Base-by-base conservation (phyloP, 2,329 filamentous ascomycete species). In the Neobulgaria alba region DNA sequence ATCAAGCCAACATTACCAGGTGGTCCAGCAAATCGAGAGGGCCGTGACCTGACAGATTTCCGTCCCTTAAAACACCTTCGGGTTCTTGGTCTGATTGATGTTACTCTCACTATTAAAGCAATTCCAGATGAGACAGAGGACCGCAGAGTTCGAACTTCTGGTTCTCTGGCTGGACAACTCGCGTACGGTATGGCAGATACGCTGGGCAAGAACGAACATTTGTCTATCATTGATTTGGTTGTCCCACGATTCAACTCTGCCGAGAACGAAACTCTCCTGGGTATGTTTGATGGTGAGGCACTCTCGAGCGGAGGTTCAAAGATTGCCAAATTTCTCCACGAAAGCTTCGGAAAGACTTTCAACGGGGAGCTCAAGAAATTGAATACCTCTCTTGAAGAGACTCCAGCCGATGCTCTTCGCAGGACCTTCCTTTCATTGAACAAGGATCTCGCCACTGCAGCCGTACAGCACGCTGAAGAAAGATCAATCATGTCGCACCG, bases 151-250 rank as follows among this genome's bases (percentile, higher is more conserved):
- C 79, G 92, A 56, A 96, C 92, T n/a, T 93, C 92, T 19, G 89
- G 89, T n/a, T 95, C 90, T 1, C 67, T 90, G 41, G 89, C 93
- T 15, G 90, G 90, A 2, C 82, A 86, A 21, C 75, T 98, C 63
- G 82, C 87, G 1, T 98, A 98, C 57, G 92, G 92, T 46, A 95
- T 98, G 89, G 92, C 92, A 5, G 92, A 98, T 63, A 93, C 86
- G 10, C 69, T 98, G 10, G 92, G 92, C 29, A 85, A 79, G 57
- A 89, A 90, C 53, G 92, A 98, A 62, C 92, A 98, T 61, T 67
- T 98, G 38, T 96, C 92, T 4, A 95, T 89, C 2, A 82, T 96
- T 44, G 92, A 98, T 60, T 81, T 98, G 65, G 87, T 98, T 15
- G 85, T 96, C 20, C 92, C 92, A 9, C 79, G 86, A 33, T 92